phyloP scores from a whole-genome alignment of 2,329 filamentous ascomycete genomes.

The Pezicula carpinea region DNA sequence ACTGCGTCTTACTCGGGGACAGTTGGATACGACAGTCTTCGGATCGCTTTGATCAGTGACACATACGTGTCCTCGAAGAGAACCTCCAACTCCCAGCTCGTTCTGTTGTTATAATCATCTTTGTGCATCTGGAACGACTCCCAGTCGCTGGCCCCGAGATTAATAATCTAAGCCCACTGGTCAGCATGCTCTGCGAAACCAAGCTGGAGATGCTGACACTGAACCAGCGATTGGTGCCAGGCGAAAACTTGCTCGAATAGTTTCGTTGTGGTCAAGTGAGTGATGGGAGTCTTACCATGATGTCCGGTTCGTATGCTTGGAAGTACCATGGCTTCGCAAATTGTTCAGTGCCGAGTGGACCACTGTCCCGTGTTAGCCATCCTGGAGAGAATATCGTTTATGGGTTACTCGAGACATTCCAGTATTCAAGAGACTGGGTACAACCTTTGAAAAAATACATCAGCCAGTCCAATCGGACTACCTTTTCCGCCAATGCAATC shows the following conservation, averaged over 20 bases:
- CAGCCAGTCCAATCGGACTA: constrained; percentile 19
- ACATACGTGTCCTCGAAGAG: constrained; percentile 31
- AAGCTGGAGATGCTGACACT: not conserved
- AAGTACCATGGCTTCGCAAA: constrained; percentile 32
- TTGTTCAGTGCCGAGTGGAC: constrained; percentile 24
- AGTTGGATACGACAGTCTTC: constrained; percentile 21
- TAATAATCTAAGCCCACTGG: constrained; percentile 23
- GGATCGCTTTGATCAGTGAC: constrained; percentile 30
- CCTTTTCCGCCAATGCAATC: constrained; percentile 30
- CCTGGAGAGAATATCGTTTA: too few relatives aligned
- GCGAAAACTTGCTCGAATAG: too few relatives aligned
- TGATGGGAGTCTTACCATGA: constrained; percentile 22
- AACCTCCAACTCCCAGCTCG: constrained; percentile 23
- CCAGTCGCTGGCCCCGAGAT: constrained; percentile 27
- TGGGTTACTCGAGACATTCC: not conserved
- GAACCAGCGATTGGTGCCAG: too few relatives aligned
- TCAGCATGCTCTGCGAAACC: constrained; percentile 1
- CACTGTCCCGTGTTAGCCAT: constrained; percentile 14
- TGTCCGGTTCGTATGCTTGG: constrained; percentile 28
- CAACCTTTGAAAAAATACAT: constrained; percentile 25
- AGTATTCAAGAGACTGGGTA: not conserved
- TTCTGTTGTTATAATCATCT: constrained; percentile 25
- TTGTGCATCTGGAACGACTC: constrained; percentile 25
- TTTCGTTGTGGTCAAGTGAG: too few relatives aligned
- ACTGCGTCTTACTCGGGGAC: constrained; percentile 5